A percentile compares a stretch with the other conserved stretches of the same genome.
Conservation (phyloP, 2,329 filamentous ascomycete species). For the Diaporthe helianthi region DNA sequence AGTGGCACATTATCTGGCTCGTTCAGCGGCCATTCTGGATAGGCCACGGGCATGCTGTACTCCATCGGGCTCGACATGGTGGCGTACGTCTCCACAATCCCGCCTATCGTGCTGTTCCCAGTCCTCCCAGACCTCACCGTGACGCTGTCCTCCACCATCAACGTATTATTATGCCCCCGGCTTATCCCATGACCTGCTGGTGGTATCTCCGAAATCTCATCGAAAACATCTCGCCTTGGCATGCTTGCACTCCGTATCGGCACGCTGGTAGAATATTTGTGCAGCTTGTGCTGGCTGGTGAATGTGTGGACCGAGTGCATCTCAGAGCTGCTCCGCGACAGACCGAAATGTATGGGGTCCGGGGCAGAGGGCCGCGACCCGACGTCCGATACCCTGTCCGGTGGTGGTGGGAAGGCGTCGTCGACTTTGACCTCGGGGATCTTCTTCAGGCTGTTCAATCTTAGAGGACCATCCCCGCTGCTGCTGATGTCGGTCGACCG, state of each 20-base stretch:
- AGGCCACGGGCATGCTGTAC: background rate
- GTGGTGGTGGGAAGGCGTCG: background rate
- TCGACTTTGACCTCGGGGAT: background rate
- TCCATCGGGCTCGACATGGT: constrained; percentile 3
- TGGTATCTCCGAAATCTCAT: background rate
- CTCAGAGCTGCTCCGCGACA: background rate
- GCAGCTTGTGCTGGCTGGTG: constrained; percentile 4
- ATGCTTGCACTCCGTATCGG: constrained; percentile 3
- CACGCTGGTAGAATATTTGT: constrained; percentile 7
- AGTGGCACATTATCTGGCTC: constrained; percentile 9
- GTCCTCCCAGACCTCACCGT: constrained; percentile 13
- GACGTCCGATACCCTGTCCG: background rate
- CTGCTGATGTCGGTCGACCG: background rate
- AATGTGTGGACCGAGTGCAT: constrained; percentile 1
- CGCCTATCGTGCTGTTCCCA: constrained; percentile 9
- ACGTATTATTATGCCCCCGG: background rate
- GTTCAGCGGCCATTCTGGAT: constrained; percentile 10
- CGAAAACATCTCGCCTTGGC: background rate
- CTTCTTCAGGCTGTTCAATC: constrained; percentile 17
- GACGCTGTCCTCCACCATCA: background rate
- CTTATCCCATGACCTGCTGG: background rate
- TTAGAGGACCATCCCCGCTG: background rate
- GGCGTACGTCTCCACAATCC: background rate
- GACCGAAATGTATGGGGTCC: background rate
- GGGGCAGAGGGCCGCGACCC: background rate